phyloP scores from a whole-genome alignment of 2,329 filamentous ascomycete species.

The Cyphellophora attinorum region DNA sequence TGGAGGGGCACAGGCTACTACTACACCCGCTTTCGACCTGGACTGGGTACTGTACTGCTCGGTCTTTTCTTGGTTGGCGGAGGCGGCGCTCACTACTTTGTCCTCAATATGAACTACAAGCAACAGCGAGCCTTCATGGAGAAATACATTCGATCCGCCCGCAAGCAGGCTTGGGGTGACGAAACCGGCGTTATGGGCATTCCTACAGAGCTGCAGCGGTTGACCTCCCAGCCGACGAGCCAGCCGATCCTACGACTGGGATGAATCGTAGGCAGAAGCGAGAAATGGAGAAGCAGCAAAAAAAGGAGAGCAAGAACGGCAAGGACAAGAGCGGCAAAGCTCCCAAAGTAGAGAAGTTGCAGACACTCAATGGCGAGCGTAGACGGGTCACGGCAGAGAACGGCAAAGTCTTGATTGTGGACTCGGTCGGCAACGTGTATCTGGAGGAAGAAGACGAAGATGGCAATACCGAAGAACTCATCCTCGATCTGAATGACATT shows the following conservation, averaged over 20 bases:
- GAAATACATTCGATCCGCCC: slow-evolving; percentile 81
- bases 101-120: slow-evolving; percentile 77
- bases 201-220: slow-evolving; percentile 49
- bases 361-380: slow-evolving; percentile 62
- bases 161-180: slow-evolving; percentile 83
- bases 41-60: slow-evolving; percentile 71
- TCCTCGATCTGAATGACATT: slow-evolving; percentile 85
- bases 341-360: slow-evolving; percentile 24
- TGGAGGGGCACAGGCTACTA: slow-evolving; percentile 99
- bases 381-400: slow-evolving; percentile 90
- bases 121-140: slow-evolving; percentile 85
- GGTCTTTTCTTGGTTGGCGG: slow-evolving; percentile 76
- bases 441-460: slow-evolving; percentile 88
- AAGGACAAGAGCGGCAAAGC: slow-evolving; percentile 27
- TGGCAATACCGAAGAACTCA: slow-evolving; percentile 69
- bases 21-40: slow-evolving; percentile 87
- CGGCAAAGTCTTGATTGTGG: slow-evolving; percentile 87
- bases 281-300: slow-evolving; percentile 75
- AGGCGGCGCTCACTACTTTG: slow-evolving; percentile 78
- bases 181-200: slow-evolving; percentile 58
- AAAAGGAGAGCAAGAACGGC: slow-evolving; percentile 51
- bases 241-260: slow-evolving; percentile 41
- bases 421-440: slow-evolving; percentile 84
- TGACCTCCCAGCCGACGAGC: slow-evolving; percentile 29
- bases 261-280: slow-evolving; percentile 82